Conservation (phyloP, 2,329 filamentous ascomycete genomes). For the Bipolaris victoriae region DNA sequence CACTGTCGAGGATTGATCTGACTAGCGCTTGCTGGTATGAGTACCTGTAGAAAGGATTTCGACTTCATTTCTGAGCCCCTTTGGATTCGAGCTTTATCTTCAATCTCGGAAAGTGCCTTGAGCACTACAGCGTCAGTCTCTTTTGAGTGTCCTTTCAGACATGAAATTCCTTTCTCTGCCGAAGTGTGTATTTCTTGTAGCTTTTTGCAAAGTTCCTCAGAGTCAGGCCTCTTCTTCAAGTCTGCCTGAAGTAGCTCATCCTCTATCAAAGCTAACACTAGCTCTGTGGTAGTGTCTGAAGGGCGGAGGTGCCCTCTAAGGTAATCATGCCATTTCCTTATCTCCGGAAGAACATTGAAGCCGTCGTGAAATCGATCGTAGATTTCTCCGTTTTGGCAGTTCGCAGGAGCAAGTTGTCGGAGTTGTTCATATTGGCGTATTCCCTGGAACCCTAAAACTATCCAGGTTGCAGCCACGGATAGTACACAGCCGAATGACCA, state of each 20-base stretch:
- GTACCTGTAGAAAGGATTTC: not conserved
- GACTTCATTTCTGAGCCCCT: not conserved
- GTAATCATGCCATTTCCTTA: not conserved
- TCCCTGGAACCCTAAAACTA: slow-evolving; percentile 45
- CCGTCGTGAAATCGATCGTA: not conserved
- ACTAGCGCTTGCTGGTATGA: not conserved
- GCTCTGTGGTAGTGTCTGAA: not conserved
- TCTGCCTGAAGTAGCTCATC: not conserved
- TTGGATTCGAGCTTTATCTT: slow-evolving; percentile 10
- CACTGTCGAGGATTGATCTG: not conserved
- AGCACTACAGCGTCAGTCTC: slow-evolving; percentile 6
- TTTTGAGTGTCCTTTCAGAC: not conserved
- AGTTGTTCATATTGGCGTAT: slow-evolving; percentile 33
- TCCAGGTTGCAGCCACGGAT: slow-evolving; percentile 50
- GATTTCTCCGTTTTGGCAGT: not conserved
- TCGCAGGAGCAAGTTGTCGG: slow-evolving; percentile 1
- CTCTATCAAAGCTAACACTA: not conserved
- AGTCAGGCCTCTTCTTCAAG: not conserved
- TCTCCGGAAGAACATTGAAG: not conserved
- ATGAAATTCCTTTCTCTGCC: not conserved
- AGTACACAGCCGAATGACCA: slow-evolving; percentile 52
- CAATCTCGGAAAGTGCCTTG: slow-evolving; percentile 8
- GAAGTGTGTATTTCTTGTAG: not conserved
- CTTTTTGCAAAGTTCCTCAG: not conserved
- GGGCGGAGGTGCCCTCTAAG: not conserved